Evolutionary conservation across 2,329 filamentous ascomycete genomes (phyloP).

Genomic region (Ambrosiella beaveri): DNA sequence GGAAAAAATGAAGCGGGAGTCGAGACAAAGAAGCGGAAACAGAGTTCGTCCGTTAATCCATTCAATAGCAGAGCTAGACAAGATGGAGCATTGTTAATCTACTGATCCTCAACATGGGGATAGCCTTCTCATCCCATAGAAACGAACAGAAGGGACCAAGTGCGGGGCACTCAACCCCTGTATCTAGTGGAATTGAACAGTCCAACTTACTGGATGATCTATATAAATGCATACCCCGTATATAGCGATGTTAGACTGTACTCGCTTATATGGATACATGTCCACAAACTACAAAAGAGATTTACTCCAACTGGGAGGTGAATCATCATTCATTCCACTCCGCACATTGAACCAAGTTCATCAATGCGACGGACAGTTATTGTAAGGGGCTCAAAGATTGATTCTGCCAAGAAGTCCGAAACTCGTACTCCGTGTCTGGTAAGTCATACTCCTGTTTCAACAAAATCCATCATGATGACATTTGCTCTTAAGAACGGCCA

Average conservation of each 20-base stretch:
- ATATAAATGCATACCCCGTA: neutral
- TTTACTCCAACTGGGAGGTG: no score
- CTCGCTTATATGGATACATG: no score
- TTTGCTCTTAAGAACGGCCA: slow-evolving; percentile 48
- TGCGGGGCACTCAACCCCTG: slow-evolving; percentile 3
- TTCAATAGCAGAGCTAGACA: neutral
- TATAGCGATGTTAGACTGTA: neutral
- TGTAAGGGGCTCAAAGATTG: no score
- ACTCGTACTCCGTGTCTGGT: no score
- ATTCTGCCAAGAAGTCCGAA: no score
- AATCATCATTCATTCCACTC: no score
- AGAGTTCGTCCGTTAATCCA: neutral
- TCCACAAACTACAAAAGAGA: no score
- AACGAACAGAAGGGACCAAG: slow-evolving; percentile 6
- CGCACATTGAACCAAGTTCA: no score
- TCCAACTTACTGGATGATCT: no score
- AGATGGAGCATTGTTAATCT: neutral
- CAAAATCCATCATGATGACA: slow-evolving; percentile 32
- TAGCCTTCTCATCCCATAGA: neutral
- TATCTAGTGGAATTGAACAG: neutral
- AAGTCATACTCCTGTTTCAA: no score
- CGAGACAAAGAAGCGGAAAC: neutral
- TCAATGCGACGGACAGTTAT: no score
- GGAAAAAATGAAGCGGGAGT: neutral
- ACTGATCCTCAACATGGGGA: neutral